These are phyloP conservation scores for Pichia eremophila DNA, from an alignment of 805 yeast genomes.

Conservation along the genomic window DNA sequence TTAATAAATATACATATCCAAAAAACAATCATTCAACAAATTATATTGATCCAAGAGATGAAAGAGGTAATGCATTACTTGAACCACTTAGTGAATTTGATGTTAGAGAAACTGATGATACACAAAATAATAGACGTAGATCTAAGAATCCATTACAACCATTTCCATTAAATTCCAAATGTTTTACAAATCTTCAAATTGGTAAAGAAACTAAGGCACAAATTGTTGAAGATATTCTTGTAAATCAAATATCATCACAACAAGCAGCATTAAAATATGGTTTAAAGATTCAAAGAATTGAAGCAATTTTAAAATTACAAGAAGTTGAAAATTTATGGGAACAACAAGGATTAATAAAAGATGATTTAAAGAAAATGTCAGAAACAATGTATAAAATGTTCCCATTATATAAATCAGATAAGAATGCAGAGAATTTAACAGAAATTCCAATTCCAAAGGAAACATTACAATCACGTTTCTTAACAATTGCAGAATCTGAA, in stretches of 20 bases:
- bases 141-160: conserved; percentile 46
- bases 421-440: conserved; percentile 66
- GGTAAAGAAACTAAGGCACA: conserved; percentile 48
- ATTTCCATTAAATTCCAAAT: conserved; percentile 66
- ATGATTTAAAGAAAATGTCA: conserved; percentile 53
- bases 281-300: conserved; percentile 75
- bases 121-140: conserved; percentile 12
- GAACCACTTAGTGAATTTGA: conserved; percentile 10
- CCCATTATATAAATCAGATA: conserved; percentile 51
- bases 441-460: conserved; percentile 88
- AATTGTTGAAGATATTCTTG: conserved; percentile 43
- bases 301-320: conserved; percentile 70
- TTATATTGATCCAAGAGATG: conserved; percentile 52
- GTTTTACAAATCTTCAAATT: conserved; percentile 57
- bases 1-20: conserved; percentile 66
- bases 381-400: conserved; percentile 66
- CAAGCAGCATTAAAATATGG: conserved; percentile 73
- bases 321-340: conserved; percentile 57
- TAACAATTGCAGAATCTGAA: conserved; percentile 87
- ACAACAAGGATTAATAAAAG: conserved; percentile 40
- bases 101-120: conserved; percentile 10
- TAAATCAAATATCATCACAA: conserved; percentile 49
- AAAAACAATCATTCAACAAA: conserved; percentile 63
- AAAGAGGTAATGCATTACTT: conserved; percentile 29
- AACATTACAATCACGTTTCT: conserved; percentile 71